Evolutionary conservation across 208 protist genomes (phyloP), one percentile per base, ranked within the genome.

Genomic region (Leishmania braziliensis): DNA sequence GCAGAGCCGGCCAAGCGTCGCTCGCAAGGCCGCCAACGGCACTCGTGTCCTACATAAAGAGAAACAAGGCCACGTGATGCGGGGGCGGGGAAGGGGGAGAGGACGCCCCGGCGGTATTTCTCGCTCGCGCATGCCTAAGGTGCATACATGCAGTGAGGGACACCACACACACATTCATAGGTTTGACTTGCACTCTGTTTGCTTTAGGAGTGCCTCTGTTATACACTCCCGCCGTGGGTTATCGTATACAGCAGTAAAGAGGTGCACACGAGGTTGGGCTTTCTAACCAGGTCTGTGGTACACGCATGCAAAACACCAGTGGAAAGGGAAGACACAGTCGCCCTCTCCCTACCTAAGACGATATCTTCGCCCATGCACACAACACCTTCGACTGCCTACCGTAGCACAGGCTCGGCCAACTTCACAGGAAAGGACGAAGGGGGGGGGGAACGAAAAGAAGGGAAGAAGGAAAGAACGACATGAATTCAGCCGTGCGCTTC

Each of bases 361-460:
- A 66, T 36, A 54, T 16, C 12, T 54, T 36, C 16, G 16, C n/a
- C 12, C 1, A 39, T 39, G 36, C 36, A 39, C 36, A 39, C 36
- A 62, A 62, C 14, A 26, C 20, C 18, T 62, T 62, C 2, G 23
- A 29, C 10, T 3, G 56, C 3, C 23, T 66, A 10, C 3, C 60
- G 3, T 66, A 29, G 26, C 10, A 39, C 60, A 16, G n/a, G n/a
- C 0, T 29, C n/a, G 10, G 26, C 10, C 23, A 36, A 18, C n/a
- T 36, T 66, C 46, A 76, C 8, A 75, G 23, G 18, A 76, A 20
- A 26, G 8, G 6, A 71, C 53, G 18, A 63, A 3, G 0, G 23
- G 68, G 33, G 48, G 43, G 12, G 58, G 72, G 56, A 50, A 14
- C 6, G 77, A 77, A 70, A 43, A 80, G 23, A 80, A 39, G 16